Base-by-base conservation (phyloP, 2,329 filamentous ascomycete species). In the Plectosphaerella plurivora region DNA sequence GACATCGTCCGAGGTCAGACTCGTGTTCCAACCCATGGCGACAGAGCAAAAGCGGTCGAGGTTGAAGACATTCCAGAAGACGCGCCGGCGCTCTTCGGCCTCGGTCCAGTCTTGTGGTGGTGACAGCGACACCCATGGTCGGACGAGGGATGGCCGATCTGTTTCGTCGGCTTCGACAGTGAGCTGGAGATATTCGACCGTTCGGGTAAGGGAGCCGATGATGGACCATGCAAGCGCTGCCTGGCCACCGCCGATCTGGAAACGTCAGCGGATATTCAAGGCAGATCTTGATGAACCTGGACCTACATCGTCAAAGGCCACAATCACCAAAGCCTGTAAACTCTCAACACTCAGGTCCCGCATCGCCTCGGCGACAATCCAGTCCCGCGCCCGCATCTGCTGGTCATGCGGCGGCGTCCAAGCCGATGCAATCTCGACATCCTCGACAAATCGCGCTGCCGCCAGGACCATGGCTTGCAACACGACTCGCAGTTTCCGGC, bases 31-130 rank as follows among this genome's bases (percentile, higher is more conserved):
- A 33, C 63, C 65, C 28, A 62, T 68, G 9, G 60, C 60, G 9
- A 67, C 61, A 60, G 55, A 51, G 54, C 59, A 62, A 63, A 71
- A 68, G 22, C 66, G 59, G 49, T 71, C 67, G 10, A 69, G 50
- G 25, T 59, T 59, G 54, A 70, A 72, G 36, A 71, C 61, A 35
- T 57, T 65, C 68, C 68, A 71, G 50, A 71, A 72, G 1, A 72
- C 62, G 9, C 68, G 55, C 15, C 68, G 55, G n/a, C 67, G 56
- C 28, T 68, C 65, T 56, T 71, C 68, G n/a, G 53, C 52, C 37
- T 62, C 57, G 1, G 60, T 63, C 60, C 57, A 61, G 16, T 58
- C 47, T 15, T 62, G 56, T 4, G 67, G 53, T 2, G 58, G 55
- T 9, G 61, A 46, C 12, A 73, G 52, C 37, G 57, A 62, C 8